Conservation (phyloP, 495 filamentous ascomycete species). For the Neurospora sublineolata region DNA sequence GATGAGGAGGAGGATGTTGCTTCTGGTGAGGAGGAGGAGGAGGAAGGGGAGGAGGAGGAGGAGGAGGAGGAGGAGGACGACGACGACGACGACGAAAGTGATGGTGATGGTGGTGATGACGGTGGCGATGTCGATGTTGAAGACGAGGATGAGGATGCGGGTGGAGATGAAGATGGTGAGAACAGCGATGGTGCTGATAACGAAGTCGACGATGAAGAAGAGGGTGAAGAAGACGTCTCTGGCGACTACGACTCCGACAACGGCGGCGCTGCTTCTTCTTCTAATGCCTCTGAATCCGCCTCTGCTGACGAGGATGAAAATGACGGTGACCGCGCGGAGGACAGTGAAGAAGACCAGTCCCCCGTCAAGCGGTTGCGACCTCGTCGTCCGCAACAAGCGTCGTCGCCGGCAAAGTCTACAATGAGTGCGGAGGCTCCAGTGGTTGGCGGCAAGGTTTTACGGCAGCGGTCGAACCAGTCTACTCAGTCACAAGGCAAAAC, state of each 20-base stretch:
- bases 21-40: not conserved
- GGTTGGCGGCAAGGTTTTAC: not conserved
- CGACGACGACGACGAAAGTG: not conserved
- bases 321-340: not conserved
- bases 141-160: not conserved
- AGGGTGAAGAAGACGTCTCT: not conserved
- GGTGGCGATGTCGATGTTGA: constrained; percentile 3
- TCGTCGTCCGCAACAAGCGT: not conserved
- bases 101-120: constrained; percentile 2
- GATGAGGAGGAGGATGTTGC: not conserved
- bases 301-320: not conserved
- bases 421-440: not conserved
- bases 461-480: not conserved
- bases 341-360: not conserved
- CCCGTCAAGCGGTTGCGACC: not conserved
- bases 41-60: not conserved
- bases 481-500: not conserved
- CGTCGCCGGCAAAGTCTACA: not conserved
- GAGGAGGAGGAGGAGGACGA: not conserved
- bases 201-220: not conserved
- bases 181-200: not conserved
- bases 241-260: not conserved
- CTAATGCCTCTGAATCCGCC: not conserved
- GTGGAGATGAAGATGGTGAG: not conserved
- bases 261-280: not conserved